Evolutionary conservation across 2,329 filamentous ascomycete species (phyloP), one percentile per base, ranked within the genome.

Genomic region (Calonectria hongkongensis): DNA sequence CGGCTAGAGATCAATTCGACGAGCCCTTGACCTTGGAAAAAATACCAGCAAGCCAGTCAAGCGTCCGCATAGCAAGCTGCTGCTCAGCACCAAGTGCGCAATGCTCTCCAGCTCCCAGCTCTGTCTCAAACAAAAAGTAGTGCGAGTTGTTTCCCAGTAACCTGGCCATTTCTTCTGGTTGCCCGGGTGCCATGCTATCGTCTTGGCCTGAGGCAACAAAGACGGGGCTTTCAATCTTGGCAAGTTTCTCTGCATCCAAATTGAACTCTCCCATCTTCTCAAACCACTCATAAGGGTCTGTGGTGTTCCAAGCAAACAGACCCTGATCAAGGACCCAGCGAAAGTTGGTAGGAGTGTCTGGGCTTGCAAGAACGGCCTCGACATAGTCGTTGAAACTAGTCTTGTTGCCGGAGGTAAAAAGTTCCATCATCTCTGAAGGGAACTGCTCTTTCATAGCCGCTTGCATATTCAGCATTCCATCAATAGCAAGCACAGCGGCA

Each of bases 91-190:
- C 73, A 5, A 74, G 36, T 7, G 65, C 54, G 28, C 66, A 73
- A 33, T 74, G 70, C 33, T 73, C 73, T 3, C 70, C 73, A 54
- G 73, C 73, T 5, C 73, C 73, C 5, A 74, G 43, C 12, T 74
- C 67, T 0, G 66, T 73, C 43, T 73, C 60, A 39, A 72, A 73
- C 58, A 73, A 58, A 21, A 50, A 51, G 36, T 73, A 74, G 45
- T 54, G 18, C 2, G 62, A 62, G 27, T 70, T 28, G 12, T 68
- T 30, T 12, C 73, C 70, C 25, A 73, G 47, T 7, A 65, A n/a
- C n/a, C 66, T 43, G 2, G 70, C 70, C 73, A 74, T 70, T 28
- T 50, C 43, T 7, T 74, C 73, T 3, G 73, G 66, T 54, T 74
- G 73, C 2, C 48, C 63, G 0, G 72, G 69, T n/a, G 73, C 64